Evolutionary conservation across 495 filamentous ascomycete species (phyloP), one percentile per base, ranked within the genome.

Genomic region (Xylaria flabelliformis): DNA sequence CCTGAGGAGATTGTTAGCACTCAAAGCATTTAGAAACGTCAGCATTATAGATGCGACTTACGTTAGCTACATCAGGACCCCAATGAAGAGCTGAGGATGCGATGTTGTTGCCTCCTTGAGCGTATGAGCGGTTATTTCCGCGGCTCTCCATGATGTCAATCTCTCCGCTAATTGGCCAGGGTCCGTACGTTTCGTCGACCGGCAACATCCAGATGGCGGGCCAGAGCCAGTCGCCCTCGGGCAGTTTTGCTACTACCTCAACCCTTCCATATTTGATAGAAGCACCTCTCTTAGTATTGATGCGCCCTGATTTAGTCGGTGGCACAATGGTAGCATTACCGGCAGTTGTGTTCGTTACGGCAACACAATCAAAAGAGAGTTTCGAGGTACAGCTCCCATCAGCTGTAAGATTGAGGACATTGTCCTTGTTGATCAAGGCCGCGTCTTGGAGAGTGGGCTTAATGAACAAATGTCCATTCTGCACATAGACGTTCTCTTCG

Each of bases 131-230:
- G 77, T 93, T 91, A 82, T 97, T 97, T 58, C 93, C 93, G 50
- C 93, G 90, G 64, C 86, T 87, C 81, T 97, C 93, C 64, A 86
- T 81, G 69, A 97, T 91, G 80, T 96, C 94, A 71, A 97, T 96
- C 80, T 97, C 93, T n/a, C 93, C 93, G 48, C 91, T 94, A 36
- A 80, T 79, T 0, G 93, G 93, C 93, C 93, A 97, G 12, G 85
- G 74, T 3, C 93, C 93, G 79, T 95, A 97, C 5, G 83, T 89
- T 46, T 87, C 82, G 41, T 91, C 83, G 42, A 89, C 88, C 9
- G 93, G 93, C 86, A 97, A 85, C 93, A 97, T 93, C 92, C 93
- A 96, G 75, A 97, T 95, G 50, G 93, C 94, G 29, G 93, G 93
- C 93, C 93, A 97, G 32, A 97, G 85, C 93, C 93, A 97, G 77